A percentile compares a stretch with the other conserved stretches of the same genome.
Conservation (phyloP, 306 rosid species). For the Purshia tridentata region DNA sequence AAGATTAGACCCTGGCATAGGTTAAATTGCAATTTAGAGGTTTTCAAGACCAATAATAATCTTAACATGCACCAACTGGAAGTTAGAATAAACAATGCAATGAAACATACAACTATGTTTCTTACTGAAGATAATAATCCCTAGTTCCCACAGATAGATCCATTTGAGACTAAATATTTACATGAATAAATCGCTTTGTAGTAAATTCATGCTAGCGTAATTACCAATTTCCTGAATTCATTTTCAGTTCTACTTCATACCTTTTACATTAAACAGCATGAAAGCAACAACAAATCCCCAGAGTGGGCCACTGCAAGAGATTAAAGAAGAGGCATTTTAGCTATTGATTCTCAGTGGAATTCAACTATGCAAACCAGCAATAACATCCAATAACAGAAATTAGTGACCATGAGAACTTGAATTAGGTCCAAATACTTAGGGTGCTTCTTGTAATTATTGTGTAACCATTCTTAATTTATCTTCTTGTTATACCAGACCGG, state of each 20-base stretch:
- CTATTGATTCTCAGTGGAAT: constrained; percentile 21
- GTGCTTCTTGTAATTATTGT: neutral
- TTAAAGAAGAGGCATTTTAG: constrained; percentile 32
- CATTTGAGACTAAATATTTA: neutral
- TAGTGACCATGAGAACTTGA: neutral
- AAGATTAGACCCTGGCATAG: constrained; percentile 80
- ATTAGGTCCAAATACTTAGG: neutral
- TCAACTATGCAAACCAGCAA: constrained; percentile 20
- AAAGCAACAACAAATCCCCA: constrained; percentile 98
- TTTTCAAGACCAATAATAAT: constrained; percentile 22
- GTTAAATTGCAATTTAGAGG: constrained; percentile 23
- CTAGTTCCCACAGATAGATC: neutral
- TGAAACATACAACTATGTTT: neutral
- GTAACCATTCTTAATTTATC: neutral
- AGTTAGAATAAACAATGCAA: neutral
- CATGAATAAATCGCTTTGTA: neutral
- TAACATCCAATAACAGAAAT: constrained; percentile 3
- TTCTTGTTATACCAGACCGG: neutral
- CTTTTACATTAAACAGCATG: constrained; percentile 91
- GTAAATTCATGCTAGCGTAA: neutral
- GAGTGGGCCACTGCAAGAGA: constrained; percentile 69
- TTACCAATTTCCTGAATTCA: neutral
- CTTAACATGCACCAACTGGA: neutral
- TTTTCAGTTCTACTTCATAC: constrained; percentile 38
- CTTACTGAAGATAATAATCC: neutral